Conservation (phyloP, 192 early-diverging fungal species). For the Rhizophlyctis rosea region DNA sequence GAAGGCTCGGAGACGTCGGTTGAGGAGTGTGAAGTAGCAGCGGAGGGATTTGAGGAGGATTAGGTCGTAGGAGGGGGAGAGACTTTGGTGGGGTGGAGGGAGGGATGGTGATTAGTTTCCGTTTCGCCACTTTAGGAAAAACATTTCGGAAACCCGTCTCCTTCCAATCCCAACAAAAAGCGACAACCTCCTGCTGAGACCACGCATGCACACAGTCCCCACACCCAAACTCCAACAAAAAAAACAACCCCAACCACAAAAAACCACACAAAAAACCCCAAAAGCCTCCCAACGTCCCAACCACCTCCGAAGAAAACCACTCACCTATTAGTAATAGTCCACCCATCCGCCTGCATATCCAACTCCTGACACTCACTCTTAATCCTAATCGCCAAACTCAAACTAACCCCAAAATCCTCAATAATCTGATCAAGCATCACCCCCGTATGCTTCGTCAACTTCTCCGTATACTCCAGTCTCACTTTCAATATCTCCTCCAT, state of each 20-base stretch:
- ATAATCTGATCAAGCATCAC: conserved; percentile 73
- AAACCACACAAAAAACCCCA: too few species aligned
- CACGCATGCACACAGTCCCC: too few species aligned
- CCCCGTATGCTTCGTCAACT: conserved; percentile 52
- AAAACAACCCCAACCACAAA: too few species aligned
- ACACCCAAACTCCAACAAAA: too few species aligned
- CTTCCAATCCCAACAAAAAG: too few species aligned
- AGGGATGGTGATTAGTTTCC: too few species aligned
- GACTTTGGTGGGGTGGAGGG: conserved; percentile 20
- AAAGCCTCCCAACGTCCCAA: not conserved
- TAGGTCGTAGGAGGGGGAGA: conserved; percentile 64
- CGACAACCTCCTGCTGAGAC: too few species aligned
- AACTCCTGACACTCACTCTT: conserved; percentile 68
- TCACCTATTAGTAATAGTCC: conserved; percentile 51
- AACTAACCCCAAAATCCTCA: conserved; percentile 72
- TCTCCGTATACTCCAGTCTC: conserved; percentile 60
- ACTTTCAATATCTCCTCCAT: conserved; percentile 79
- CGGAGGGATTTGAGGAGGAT: conserved; percentile 68
- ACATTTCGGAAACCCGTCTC: too few species aligned
- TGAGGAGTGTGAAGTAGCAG: conserved; percentile 75
- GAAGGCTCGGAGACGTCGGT: conserved; percentile 61
- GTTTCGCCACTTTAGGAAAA: too few species aligned
- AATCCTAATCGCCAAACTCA: conserved; percentile 68
- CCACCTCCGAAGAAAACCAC: not conserved
- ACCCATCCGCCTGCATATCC: conserved; percentile 55